Evolutionary conservation across 73 alveolate species (phyloP), one percentile per base, ranked within the genome.

Genomic region (Durusdinium trenchii): DNA sequence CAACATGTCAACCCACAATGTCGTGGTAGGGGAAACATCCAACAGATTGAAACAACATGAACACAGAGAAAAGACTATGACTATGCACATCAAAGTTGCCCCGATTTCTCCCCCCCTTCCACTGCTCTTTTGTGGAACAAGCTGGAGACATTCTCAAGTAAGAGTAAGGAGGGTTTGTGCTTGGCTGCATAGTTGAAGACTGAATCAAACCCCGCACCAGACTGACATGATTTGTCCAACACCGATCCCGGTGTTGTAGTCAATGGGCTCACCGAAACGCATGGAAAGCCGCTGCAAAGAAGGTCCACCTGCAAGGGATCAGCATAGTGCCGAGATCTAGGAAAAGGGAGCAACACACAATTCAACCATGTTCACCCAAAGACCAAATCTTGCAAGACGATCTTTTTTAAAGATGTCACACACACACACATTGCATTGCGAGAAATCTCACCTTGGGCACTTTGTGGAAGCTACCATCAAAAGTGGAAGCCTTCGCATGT

Each of bases 291-390:
- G 9, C 51, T 26, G 38, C 32, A 5, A 38, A 71, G 26, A 10
- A 71, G 26, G 35, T 71, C 83, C 83, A 71, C 83, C 83, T 71
- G 83, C 51, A 26, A 47, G 6, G 32, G 83, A 79, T n/a, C n/a
- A n/a, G n/a, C n/a, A n/a, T n/a, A n/a, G n/a, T n/a, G n/a, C n/a
- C n/a, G n/a, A n/a, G n/a, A n/a, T n/a, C n/a, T n/a, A n/a, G n/a
- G n/a, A n/a, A n/a, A n/a, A n/a, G n/a, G n/a, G n/a, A n/a, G n/a
- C n/a, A n/a, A n/a, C n/a, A n/a, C n/a, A n/a, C n/a, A n/a, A n/a
- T n/a, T n/a, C n/a, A n/a, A n/a, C n/a, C n/a, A n/a, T n/a, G n/a
- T n/a, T n/a, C n/a, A n/a, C n/a, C n/a, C n/a, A n/a, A n/a, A n/a
- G n/a, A n/a, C n/a, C n/a, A n/a, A n/a, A n/a, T n/a, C n/a, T n/a